phyloP scores from a whole-genome alignment of 108 stramenopile genomes.

The Cyclotella cryptica region DNA sequence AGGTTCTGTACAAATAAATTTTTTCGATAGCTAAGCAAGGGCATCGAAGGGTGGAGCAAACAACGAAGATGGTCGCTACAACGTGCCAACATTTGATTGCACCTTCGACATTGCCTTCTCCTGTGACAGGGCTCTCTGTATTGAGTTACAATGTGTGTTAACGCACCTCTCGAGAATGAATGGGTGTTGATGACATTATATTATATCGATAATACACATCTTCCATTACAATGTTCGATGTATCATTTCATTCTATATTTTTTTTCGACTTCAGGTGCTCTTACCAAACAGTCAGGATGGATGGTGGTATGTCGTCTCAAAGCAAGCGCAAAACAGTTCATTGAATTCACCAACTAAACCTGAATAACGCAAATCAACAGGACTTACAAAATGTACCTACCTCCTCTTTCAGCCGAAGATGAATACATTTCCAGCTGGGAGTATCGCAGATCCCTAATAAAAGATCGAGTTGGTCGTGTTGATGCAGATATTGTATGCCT shows the following conservation, averaged over 20 bases:
- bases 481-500: constrained; percentile 91
- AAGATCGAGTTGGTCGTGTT: constrained; percentile 54
- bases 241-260: not conserved
- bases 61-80: not conserved
- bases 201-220: not conserved
- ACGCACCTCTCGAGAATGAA: not conserved
- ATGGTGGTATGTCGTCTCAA: constrained; percentile 64
- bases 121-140: constrained; percentile 26
- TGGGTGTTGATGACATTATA: not conserved
- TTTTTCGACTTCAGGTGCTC: constrained; percentile 56
- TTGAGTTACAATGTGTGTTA: constrained; percentile 21
- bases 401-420: constrained; percentile 60
- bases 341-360: not conserved
- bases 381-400: constrained; percentile 92
- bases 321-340: not conserved
- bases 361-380: not conserved
- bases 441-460: constrained; percentile 65
- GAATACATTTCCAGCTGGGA: constrained; percentile 66
- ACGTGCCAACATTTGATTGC: constrained; percentile 37
- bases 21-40: too few species aligned
- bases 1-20: too few species aligned
- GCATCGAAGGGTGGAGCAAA: not conserved
- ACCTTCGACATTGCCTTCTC: constrained; percentile 29
- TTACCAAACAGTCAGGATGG: constrained; percentile 92
- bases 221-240: too few species aligned